phyloP scores from a whole-genome alignment of 2,329 filamentous ascomycete genomes.

The Cercospora citrullina region DNA sequence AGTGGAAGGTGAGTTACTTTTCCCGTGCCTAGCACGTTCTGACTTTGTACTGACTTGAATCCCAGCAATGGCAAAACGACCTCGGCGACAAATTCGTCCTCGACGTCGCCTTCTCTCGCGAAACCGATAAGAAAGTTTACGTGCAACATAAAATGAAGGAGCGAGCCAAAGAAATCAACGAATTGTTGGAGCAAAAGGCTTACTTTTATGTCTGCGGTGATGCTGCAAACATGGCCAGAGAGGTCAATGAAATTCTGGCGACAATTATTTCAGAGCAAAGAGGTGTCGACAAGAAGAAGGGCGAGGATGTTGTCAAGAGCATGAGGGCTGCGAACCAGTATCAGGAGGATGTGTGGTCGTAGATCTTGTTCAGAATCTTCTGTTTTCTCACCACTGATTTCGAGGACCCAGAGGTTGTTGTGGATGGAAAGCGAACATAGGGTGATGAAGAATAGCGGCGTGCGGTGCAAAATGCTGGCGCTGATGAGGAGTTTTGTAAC shows the following conservation, averaged over 20 bases:
- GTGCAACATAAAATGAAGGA: constrained; percentile 92
- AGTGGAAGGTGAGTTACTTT: constrained; percentile 79
- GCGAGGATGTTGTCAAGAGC: constrained; percentile 92
- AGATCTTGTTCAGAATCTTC: constrained; percentile 19
- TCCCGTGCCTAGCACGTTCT: background rate
- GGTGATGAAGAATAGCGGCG: background rate
- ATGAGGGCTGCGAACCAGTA: constrained; percentile 96
- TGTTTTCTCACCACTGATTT: background rate
- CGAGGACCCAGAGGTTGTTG: background rate
- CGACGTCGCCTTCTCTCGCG: constrained; percentile 92
- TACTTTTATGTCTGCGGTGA: constrained; percentile 99
- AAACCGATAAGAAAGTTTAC: constrained; percentile 84
- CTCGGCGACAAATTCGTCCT: constrained; percentile 89
- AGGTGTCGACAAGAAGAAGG: constrained; percentile 79
- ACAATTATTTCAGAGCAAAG: constrained; percentile 85
- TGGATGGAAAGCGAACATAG: constrained; percentile 1
- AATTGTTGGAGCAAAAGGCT: constrained; percentile 79
- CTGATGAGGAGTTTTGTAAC: constrained; percentile 1
- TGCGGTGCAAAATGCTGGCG: background rate
- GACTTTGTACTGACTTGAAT: constrained; percentile 17
- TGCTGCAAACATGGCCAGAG: constrained; percentile 73
- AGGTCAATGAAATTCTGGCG: constrained; percentile 68
- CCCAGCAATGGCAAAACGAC: constrained; percentile 74
- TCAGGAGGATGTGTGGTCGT: constrained; percentile 78
- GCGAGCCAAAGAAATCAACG: constrained; percentile 78